Evolutionary conservation across 2,329 filamentous ascomycete genomes (phyloP), one percentile per base, ranked within the genome.

Genomic region (Chrysoporthe austroafricana): DNA sequence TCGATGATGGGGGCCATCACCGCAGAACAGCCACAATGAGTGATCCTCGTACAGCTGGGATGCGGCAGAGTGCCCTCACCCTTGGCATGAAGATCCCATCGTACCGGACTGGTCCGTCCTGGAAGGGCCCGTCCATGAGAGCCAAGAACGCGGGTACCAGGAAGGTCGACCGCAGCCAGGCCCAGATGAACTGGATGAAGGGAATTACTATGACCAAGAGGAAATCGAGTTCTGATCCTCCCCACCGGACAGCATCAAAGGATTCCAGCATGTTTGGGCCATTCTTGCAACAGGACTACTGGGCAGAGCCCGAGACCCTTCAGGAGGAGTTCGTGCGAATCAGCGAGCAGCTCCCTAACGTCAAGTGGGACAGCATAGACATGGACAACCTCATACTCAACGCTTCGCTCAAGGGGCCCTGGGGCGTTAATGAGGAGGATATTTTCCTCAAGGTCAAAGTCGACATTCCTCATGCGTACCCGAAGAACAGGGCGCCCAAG

Each of bases 141-240:
- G 84, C 84, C 34, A 86, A 84, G 66, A 80, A 80, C 32, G 74
- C 77, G 2, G 75, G 78, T 5, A 77, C 77, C 18, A 83, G 79
- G 62, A 74, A 79, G 21, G 66, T 77, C 36, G 83, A 87, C 67
- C 80, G 81, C 48, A 85, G 80, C 66, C 81, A 85, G 59, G 83
- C 85, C 32, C 88, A 90, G 70, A 88, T 91, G 65, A 87, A 86
- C 16, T 91, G 88, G 88, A 90, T 91, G 86, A 89, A 87, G 73
- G 88, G 88, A 5, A 88, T 91, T 68, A 88, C 85, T 43, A 88
- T 90, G 80, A 88, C 83, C 61, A 88, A 85, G 75, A 80, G 83
- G 65, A 87, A 85, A 71, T 75, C 79, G 1, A 79, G 79, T 1
- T 73, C 78, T 14, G 81, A 81, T n/a, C 74, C 76, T 8, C 78